A percentile compares a stretch with the other conserved stretches of the same genome.
Evolutionary conservation across 192 early-diverging fungal species (phyloP).

Genomic region (Backusella mclennaniae): DNA sequence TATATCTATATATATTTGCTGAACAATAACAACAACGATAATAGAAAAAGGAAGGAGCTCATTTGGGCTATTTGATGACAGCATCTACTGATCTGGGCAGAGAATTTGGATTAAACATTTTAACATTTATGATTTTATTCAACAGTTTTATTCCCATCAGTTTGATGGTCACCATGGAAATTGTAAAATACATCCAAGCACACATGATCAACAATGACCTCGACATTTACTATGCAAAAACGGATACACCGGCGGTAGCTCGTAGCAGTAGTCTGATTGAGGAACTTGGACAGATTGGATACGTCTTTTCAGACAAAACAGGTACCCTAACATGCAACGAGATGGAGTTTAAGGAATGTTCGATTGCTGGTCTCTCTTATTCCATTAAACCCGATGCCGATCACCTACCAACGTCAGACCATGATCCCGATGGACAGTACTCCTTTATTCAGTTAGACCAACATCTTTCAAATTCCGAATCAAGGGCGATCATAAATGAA

Average conservation of each 20-base stretch:
- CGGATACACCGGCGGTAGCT: constrained; percentile 90
- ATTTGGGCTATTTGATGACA: constrained; percentile 47
- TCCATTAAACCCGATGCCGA: constrained; percentile 83
- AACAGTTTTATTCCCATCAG: constrained; percentile 99
- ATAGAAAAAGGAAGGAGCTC: constrained; percentile 14
- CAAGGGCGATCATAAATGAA: constrained; percentile 69
- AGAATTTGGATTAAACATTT: constrained; percentile 81
- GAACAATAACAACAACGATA: too few species aligned
- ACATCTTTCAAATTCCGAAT: constrained; percentile 54
- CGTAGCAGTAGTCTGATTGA: constrained; percentile 86
- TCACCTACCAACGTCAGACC: constrained; percentile 69
- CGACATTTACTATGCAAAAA: constrained; percentile 94
- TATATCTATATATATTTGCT: too few species aligned
- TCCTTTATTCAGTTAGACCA: constrained; percentile 61
- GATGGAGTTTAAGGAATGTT: constrained; percentile 82
- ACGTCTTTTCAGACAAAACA: constrained; percentile 51
- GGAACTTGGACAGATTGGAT: constrained; percentile 91
- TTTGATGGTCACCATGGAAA: constrained; percentile 97
- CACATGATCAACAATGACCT: constrained; percentile 87
- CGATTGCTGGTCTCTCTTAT: constrained; percentile 91
- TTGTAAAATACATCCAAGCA: constrained; percentile 91
- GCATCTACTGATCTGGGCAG: constrained; percentile 23
- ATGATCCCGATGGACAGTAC: constrained; percentile 59
- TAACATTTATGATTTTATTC: constrained; percentile 97
- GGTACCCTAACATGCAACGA: constrained; percentile 35